A percentile compares a stretch with the other conserved stretches of the same genome.
Evolutionary conservation across 2,329 filamentous ascomycete genomes (phyloP).

Genomic region (Cladosporium halotolerans): DNA sequence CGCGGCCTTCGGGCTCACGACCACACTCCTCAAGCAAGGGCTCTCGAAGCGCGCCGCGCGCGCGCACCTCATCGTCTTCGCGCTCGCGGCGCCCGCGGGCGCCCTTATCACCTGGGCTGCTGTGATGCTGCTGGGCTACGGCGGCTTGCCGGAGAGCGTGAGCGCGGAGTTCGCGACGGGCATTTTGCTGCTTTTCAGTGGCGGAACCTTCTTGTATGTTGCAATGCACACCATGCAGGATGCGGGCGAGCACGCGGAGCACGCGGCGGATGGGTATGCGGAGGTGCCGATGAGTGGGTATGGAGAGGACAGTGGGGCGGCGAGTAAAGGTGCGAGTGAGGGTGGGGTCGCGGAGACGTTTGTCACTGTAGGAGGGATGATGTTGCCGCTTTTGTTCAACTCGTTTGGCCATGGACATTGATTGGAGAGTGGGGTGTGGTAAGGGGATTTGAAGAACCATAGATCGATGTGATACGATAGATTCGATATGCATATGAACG

Average conservation of each 20-base stretch:
- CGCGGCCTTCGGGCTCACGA: conserved; percentile 93
- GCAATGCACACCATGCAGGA: conserved; percentile 99
- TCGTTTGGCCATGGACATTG: conserved; percentile 70
- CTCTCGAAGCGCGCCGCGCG: conserved; percentile 79
- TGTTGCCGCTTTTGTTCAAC: conserved; percentile 63
- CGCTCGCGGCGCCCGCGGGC: conserved; percentile 79
- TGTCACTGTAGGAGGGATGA: conserved; percentile 67
- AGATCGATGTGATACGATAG: neutral
- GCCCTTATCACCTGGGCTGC: conserved; percentile 77
- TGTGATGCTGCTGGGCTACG: conserved; percentile 65
- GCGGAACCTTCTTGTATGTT: conserved; percentile 94
- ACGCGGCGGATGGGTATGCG: conserved; percentile 19
- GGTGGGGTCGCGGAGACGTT: conserved; percentile 47
- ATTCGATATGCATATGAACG: neutral
- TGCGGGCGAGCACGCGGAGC: conserved; percentile 41
- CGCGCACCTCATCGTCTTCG: conserved; percentile 84
- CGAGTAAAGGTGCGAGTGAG: neutral
- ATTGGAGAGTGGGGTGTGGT: neutral
- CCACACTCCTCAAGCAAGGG: conserved; percentile 82
- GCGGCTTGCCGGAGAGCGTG: conserved; percentile 47
- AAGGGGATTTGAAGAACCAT: neutral
- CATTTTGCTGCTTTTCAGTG: conserved; percentile 88
- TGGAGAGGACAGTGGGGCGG: conserved; percentile 12
- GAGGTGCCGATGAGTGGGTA: conserved; percentile 21
- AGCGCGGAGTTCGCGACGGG: conserved; percentile 81